These are phyloP conservation scores for Saccharomycopsis selenospora DNA, from an alignment of 805 yeast genomes.

Conservation along the genomic window DNA sequence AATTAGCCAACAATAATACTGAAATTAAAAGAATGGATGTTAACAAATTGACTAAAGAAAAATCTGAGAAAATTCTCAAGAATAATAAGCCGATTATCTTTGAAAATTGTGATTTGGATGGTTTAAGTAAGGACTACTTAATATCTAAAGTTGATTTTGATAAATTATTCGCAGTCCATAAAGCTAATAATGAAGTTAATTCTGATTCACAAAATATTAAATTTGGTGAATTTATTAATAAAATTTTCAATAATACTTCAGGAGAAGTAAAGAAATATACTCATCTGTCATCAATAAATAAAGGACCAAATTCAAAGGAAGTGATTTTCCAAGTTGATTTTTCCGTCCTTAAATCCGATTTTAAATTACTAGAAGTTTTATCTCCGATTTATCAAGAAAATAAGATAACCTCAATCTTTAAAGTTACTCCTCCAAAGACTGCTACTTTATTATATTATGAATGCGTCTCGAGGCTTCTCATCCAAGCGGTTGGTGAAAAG, in stretches of 20 bases:
- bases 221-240: slow-evolving; percentile 26
- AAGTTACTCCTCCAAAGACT: slow-evolving; percentile 29
- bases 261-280: slow-evolving; percentile 20
- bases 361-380: slow-evolving; percentile 26
- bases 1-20: not conserved
- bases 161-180: slow-evolving; percentile 27
- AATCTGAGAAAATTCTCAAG: slow-evolving; percentile 11
- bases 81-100: slow-evolving; percentile 26
- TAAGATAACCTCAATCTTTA: slow-evolving; percentile 30
- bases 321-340: slow-evolving; percentile 28
- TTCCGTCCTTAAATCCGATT: slow-evolving; percentile 27
- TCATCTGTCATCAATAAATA: slow-evolving; percentile 27
- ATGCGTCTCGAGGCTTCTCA: slow-evolving; percentile 31
- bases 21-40: slow-evolving; percentile 1
- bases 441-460: slow-evolving; percentile 34
- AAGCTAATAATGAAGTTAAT: slow-evolving; percentile 24
- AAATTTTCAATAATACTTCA: slow-evolving; percentile 18
- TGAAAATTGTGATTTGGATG: slow-evolving; percentile 25
- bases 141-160: slow-evolving; percentile 24
- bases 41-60: not conserved
- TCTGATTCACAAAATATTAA: slow-evolving; percentile 26
- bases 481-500: slow-evolving; percentile 31
- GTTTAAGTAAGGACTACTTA: slow-evolving; percentile 27
- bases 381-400: slow-evolving; percentile 18
- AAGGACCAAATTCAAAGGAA: slow-evolving; percentile 27